Evolutionary conservation across 2,329 filamentous ascomycete species (phyloP).

Genomic region (Hymenoscyphus occultus): DNA sequence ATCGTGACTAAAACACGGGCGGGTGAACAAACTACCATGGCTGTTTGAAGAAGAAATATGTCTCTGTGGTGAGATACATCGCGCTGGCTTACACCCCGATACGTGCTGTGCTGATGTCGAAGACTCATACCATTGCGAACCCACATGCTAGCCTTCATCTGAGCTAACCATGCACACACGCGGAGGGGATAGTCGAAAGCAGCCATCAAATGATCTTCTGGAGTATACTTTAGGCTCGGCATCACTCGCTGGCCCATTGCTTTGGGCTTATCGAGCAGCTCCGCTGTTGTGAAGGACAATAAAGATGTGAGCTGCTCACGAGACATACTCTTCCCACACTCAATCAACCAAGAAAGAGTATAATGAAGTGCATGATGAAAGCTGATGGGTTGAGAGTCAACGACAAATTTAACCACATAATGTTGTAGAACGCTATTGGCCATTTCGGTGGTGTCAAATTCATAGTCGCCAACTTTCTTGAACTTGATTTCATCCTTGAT

Average conservation of each 20-base stretch:
- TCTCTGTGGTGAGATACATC: constrained; percentile 95
- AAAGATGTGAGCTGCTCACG: constrained; percentile 64
- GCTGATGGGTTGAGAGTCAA: constrained; percentile 88
- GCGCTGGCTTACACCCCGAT: constrained; percentile 81
- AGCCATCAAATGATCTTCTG: constrained; percentile 79
- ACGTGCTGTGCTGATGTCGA: constrained; percentile 90
- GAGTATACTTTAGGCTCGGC: constrained; percentile 53
- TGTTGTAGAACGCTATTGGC: constrained; percentile 42
- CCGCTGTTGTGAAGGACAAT: constrained; percentile 67
- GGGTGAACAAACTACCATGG: constrained; percentile 80
- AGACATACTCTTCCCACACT: constrained; percentile 76
- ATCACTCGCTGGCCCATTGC: constrained; percentile 57
- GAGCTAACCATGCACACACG: constrained; percentile 92
- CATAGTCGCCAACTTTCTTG: constrained; percentile 72
- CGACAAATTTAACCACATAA: constrained; percentile 78
- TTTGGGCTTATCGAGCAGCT: constrained; percentile 63
- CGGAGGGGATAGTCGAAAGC: constrained; percentile 91
- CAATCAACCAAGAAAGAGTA: constrained; percentile 91
- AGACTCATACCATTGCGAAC: constrained; percentile 95
- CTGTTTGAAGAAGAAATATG: constrained; percentile 89
- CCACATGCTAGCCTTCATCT: constrained; percentile 99
- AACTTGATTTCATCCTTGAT: constrained; percentile 84
- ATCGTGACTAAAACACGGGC: constrained; percentile 83
- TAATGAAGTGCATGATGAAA: constrained; percentile 98
- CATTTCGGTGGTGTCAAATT: constrained; percentile 60